A percentile compares a stretch with the other conserved stretches of the same genome.
phyloP scores from a whole-genome alignment of 2,329 filamentous ascomycete genomes.

The Monosporascus sp. region DNA sequence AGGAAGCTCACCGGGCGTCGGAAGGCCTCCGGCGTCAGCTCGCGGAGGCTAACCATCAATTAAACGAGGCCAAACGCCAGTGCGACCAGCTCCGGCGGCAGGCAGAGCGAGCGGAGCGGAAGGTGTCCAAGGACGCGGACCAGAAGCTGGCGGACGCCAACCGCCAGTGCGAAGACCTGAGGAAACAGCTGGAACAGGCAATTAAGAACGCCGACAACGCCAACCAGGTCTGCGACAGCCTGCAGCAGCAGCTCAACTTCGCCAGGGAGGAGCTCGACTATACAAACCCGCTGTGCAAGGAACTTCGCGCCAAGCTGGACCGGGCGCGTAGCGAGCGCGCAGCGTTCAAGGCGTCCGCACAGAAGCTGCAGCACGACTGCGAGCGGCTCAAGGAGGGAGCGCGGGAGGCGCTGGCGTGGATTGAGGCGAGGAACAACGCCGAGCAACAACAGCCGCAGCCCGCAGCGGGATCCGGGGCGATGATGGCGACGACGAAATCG shows the following conservation, averaged over 20 bases:
- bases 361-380: slow-evolving; percentile 50
- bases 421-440: slow-evolving; percentile 21
- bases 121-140: slow-evolving; percentile 32
- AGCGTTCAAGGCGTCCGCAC: slow-evolving; percentile 46
- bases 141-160: slow-evolving; percentile 39
- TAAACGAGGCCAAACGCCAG: slow-evolving; percentile 53
- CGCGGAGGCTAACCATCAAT: slow-evolving; percentile 60
- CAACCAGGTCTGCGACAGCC: slow-evolving; percentile 41
- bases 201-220: slow-evolving; percentile 47
- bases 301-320: slow-evolving; percentile 63
- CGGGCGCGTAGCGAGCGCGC: slow-evolving; percentile 62
- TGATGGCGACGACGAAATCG: slow-evolving; percentile 5
- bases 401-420: slow-evolving; percentile 32
- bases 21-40: slow-evolving; percentile 33
- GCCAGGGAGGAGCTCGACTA: slow-evolving; percentile 18
- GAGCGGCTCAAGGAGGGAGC: slow-evolving; percentile 38
- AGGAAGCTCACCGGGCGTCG: slow-evolving; percentile 22
- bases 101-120: slow-evolving; percentile 31
- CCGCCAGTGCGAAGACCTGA: slow-evolving; percentile 16
- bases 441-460: slow-evolving; percentile 15
- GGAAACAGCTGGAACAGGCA: slow-evolving; percentile 26
- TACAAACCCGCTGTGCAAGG: slow-evolving; percentile 25
- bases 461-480: slow-evolving; percentile 10
- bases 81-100: slow-evolving; percentile 20
- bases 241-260: slow-evolving; percentile 21